Base-by-base conservation (phyloP, 176 grass and related monocot species). In the Hsuehochloa calcarea region DNA sequence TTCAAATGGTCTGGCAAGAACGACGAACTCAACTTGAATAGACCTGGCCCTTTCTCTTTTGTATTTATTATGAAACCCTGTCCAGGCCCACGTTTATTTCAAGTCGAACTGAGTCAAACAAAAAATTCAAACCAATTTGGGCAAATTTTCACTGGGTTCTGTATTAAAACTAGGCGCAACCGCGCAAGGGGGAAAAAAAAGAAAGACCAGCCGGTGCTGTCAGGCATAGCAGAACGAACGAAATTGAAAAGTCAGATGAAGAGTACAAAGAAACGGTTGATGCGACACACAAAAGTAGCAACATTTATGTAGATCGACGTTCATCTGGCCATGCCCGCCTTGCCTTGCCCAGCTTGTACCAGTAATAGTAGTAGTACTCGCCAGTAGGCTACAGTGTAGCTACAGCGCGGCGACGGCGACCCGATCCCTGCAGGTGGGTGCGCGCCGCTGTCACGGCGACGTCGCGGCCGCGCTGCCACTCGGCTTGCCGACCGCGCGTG, bases 401-500 rank as follows among this genome's bases (percentile, higher is more conserved):
- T 22, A 72, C 68, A 80, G 65, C 51, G 19, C 13, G 6, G 45
- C 45, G 83, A 85, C 31, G 81, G 17, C 68, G 74, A 77, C 80
- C 40, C 3, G 62, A 69, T 64, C 27, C 47, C 49, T 61, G 61
- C 70, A 35, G 70, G 51, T 60, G 51, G 50, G 78, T 89, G 82
- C 76, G 61, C 76, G 82, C 49, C 82, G 82, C 75, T 75, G 27
- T 89, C 87, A 26, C 46, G 74, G 27, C 87, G 29, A 47, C 82
- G 76, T 75, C 77, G 82, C 62, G 45, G 78, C 62, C 19, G 49
- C 39, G 26, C 19, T 40, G 39, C 82, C 83, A 49, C 81, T 52
- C 40, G 72, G 1, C 11, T 67, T 44, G 85, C 78, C 29, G 67
- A 15, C 15, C 8, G 71, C 8, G 43, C 47, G 37, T 61, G 62